Percentiles rank a stretch among this genome's conserved stretches.
phyloP scores from a whole-genome alignment of 805 yeast genomes.

The Groenewaldozyma salmanticensis region DNA sequence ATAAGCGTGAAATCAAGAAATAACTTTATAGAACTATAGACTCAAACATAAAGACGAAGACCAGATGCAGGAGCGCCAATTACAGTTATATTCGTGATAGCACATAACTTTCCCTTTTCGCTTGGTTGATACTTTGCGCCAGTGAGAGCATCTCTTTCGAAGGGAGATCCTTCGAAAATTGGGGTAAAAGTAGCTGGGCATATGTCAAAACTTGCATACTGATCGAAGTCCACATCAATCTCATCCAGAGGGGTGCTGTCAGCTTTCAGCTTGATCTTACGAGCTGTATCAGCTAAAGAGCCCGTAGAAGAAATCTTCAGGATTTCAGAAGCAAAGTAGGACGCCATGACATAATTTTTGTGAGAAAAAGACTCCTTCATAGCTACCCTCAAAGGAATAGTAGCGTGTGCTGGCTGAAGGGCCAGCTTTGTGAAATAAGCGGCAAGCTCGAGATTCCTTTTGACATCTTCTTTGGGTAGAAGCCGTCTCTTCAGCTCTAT shows the following conservation, averaged over 20 bases:
- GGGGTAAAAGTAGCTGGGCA: conserved; percentile 87
- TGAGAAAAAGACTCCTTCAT: conserved; percentile 85
- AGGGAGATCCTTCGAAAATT: conserved; percentile 66
- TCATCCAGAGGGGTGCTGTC: conserved; percentile 80
- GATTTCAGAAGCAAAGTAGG: conserved; percentile 81
- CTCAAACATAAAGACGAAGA: conserved; percentile 36
- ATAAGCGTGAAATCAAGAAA: no score
- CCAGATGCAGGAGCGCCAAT: conserved; percentile 94
- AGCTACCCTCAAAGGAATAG: conserved; percentile 88
- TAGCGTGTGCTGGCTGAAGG: conserved; percentile 72
- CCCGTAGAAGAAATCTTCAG: conserved; percentile 62
- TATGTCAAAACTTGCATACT: conserved; percentile 80
- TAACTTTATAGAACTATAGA: neutral
- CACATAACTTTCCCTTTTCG: conserved; percentile 71
- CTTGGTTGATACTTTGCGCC: conserved; percentile 77
- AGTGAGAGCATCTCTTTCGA: conserved; percentile 69
- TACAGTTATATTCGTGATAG: conserved; percentile 61
- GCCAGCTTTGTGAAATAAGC: conserved; percentile 87
- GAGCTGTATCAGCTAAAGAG: conserved; percentile 61
- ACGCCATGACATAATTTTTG: conserved; percentile 81
- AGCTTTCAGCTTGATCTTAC: conserved; percentile 67
- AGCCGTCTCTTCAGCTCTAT: conserved; percentile 85
- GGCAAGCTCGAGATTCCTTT: conserved; percentile 88
- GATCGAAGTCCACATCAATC: conserved; percentile 84
- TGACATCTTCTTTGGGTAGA: conserved; percentile 54